These are phyloP conservation scores for Dorcoceras hygrometricum DNA, from an alignment of 257 asterid genomes.

Conservation along the genomic window DNA sequence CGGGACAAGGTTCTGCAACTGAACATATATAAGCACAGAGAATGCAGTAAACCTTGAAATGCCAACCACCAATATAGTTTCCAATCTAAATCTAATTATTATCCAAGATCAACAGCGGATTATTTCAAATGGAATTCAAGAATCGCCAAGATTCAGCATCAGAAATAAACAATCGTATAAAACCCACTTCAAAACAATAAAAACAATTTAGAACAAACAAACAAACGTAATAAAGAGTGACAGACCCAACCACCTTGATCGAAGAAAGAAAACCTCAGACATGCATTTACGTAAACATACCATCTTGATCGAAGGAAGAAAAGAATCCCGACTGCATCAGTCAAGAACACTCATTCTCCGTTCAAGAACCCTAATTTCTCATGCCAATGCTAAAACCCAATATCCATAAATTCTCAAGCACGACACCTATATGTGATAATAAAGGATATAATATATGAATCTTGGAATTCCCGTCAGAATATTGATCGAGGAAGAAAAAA, in stretches of 20 bases:
- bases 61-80: neutral
- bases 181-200: neutral
- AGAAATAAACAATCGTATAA: neutral
- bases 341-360: constrained; percentile 21
- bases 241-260: neutral
- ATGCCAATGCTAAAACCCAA: neutral
- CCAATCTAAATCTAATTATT: neutral
- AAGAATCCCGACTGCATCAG: constrained; percentile 20
- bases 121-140: neutral
- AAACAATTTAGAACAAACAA: neutral
- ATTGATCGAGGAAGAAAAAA: constrained; percentile 1
- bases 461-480: constrained; percentile 23
- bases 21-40: neutral
- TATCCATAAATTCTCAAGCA: constrained; percentile 4
- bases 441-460: constrained; percentile 5
- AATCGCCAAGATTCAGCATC: neutral
- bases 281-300: constrained; percentile 22
- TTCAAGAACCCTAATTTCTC: constrained; percentile 25
- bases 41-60: neutral
- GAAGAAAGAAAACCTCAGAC: constrained; percentile 12
- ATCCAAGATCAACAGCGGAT: neutral
- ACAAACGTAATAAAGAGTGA: neutral
- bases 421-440: neutral
- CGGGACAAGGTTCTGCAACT: neutral
- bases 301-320: constrained; percentile 28